phyloP scores from a whole-genome alignment of 2,329 filamentous ascomycete species.

The Phyllosticta ampelicida region DNA sequence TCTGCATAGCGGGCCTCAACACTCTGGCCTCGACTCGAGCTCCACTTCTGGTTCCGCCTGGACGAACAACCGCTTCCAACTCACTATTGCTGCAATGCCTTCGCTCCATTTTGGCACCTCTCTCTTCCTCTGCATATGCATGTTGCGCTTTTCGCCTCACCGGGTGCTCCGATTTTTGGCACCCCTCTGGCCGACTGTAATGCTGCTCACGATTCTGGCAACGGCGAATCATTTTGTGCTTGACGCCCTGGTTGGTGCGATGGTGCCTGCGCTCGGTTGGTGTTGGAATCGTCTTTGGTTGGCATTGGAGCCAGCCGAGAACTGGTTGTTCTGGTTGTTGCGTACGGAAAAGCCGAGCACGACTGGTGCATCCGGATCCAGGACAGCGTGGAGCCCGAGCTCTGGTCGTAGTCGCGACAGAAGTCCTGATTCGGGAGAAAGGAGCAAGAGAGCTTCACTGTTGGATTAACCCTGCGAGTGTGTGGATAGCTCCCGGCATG shows the following conservation, averaged over 20 bases:
- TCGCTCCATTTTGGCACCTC: conserved; percentile 38
- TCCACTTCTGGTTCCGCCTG: conserved; percentile 19
- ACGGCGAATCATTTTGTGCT: conserved; percentile 33
- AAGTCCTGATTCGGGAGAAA: not conserved
- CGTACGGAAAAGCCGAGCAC: conserved; percentile 14
- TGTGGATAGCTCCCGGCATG: no score
- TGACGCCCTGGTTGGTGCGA: conserved; percentile 27
- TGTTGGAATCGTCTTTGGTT: conserved; percentile 12
- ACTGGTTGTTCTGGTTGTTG: conserved; percentile 13
- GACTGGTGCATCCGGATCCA: not conserved
- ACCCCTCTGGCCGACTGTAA: conserved; percentile 33
- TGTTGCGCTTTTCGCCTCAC: conserved; percentile 33
- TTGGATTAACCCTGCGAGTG: not conserved
- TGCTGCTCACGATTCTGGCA: conserved; percentile 33
- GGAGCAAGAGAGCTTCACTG: not conserved
- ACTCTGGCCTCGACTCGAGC: conserved; percentile 10
- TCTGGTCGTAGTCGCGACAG: not conserved
- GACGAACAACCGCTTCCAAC: conserved; percentile 37
- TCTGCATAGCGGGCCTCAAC: conserved; percentile 21
- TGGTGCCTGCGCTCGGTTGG: conserved; percentile 28
- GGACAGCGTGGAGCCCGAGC: not conserved
- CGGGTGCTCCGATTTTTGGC: conserved; percentile 26
- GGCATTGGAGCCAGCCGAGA: conserved; percentile 11
- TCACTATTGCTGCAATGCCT: conserved; percentile 42
- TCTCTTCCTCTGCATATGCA: conserved; percentile 26